Evolutionary conservation across 768 basidiomycete species (phyloP).

Genomic region (Fomitopsis serialis): DNA sequence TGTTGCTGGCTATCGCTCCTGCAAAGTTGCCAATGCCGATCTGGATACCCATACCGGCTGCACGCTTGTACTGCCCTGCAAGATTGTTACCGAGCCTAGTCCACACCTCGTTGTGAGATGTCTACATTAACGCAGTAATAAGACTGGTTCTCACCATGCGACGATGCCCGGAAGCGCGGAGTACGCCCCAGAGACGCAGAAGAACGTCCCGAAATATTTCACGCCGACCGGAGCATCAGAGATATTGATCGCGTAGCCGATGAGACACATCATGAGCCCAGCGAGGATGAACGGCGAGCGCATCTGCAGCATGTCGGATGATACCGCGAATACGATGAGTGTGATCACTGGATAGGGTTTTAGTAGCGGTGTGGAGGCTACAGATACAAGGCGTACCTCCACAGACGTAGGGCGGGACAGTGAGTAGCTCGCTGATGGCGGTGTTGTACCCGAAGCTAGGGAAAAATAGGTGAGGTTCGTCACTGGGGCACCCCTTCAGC

Average conservation of each 20-base stretch:
- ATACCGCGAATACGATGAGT: slow-evolving; percentile 46
- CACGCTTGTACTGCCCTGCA: slow-evolving; percentile 66
- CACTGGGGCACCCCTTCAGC: slow-evolving; percentile 5
- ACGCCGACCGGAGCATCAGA: slow-evolving; percentile 43
- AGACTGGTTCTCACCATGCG: slow-evolving; percentile 38
- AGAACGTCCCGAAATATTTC: slow-evolving; percentile 73
- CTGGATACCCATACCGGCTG: slow-evolving; percentile 61
- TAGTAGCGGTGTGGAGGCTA: not conserved
- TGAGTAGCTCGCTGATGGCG: slow-evolving; percentile 56
- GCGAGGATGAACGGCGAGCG: slow-evolving; percentile 58
- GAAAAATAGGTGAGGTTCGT: not conserved
- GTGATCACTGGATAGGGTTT: slow-evolving; percentile 37
- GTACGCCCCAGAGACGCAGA: slow-evolving; percentile 61
- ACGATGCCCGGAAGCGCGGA: slow-evolving; percentile 54
- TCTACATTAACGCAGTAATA: not conserved
- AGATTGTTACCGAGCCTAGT: slow-evolving; percentile 51
- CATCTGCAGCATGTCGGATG: slow-evolving; percentile 49
- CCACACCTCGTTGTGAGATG: not conserved
- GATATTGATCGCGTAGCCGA: slow-evolving; percentile 64
- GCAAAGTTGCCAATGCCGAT: slow-evolving; percentile 63
- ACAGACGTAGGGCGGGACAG: slow-evolving; percentile 59
- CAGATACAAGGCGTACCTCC: slow-evolving; percentile 40
- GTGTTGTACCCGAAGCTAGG: slow-evolving; percentile 52
- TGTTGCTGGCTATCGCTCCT: slow-evolving; percentile 59
- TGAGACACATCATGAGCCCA: slow-evolving; percentile 42